Evolutionary conservation across 2,329 filamentous ascomycete genomes (phyloP).

Genomic region (Nothophaeocryptopus gaeumannii): DNA sequence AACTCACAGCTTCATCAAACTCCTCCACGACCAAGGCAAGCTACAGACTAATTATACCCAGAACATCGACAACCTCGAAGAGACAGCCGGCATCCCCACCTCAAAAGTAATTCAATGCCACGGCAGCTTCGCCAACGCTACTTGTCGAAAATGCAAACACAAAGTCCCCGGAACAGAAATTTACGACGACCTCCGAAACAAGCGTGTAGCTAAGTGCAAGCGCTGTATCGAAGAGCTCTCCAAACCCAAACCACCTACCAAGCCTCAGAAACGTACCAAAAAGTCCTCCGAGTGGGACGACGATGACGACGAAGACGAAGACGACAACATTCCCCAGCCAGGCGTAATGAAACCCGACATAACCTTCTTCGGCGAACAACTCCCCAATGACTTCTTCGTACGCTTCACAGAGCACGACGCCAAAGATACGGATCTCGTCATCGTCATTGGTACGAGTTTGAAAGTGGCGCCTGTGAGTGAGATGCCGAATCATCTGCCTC

Average conservation of each 20-base stretch:
- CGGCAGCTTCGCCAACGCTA: conserved; percentile 89
- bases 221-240: conserved; percentile 61
- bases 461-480: conserved; percentile 95
- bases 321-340: conserved; percentile 63
- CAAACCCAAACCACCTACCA: conserved; percentile 44
- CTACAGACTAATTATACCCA: conserved; percentile 97
- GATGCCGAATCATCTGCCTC: conserved; percentile 50
- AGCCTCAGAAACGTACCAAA: conserved; percentile 34
- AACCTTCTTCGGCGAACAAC: conserved; percentile 91
- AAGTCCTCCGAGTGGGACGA: conserved; percentile 45
- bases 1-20: conserved; percentile 88
- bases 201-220: conserved; percentile 74
- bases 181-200: conserved; percentile 73
- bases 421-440: conserved; percentile 77
- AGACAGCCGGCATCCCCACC: conserved; percentile 5
- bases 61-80: conserved; percentile 79
- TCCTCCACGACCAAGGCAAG: conserved; percentile 84
- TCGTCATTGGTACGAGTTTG: conserved; percentile 93
- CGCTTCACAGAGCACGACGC: conserved; percentile 80
- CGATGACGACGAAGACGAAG: conserved; percentile 55
- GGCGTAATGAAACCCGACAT: conserved; percentile 97
- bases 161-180: conserved; percentile 73
- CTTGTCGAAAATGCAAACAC: conserved; percentile 77
- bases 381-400: conserved; percentile 78
- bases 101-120: conserved; percentile 79